Percentiles rank a stretch among this genome's conserved stretches.
These are phyloP conservation scores for Mortierella sp. DNA, from an alignment of 371 early-diverging fungal genomes.

Conservation along the genomic window DNA sequence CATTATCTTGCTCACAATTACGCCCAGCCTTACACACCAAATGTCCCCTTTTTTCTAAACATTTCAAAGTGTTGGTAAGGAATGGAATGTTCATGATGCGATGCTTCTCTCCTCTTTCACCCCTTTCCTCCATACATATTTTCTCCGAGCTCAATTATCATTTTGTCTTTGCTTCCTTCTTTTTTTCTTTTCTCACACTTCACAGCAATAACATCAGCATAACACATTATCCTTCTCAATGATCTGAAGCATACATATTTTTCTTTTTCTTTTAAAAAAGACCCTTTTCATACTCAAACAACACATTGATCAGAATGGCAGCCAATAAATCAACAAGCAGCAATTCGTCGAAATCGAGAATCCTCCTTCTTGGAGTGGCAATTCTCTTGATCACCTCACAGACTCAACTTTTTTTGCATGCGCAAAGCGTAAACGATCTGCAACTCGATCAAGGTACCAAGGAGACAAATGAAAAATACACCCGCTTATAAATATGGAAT, in stretches of 20 bases:
- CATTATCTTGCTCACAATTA: too few relatives aligned
- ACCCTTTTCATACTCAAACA: too few relatives aligned
- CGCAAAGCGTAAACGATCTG: background rate
- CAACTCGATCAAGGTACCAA: background rate
- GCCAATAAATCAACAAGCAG: background rate
- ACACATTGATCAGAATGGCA: too few relatives aligned
- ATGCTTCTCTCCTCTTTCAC: background rate
- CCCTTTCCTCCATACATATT: background rate
- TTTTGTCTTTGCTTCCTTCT: constrained; percentile 2
- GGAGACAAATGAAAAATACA: too few relatives aligned
- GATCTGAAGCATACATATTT: too few relatives aligned
- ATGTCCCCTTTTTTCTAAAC: background rate
- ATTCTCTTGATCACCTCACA: constrained; percentile 10
- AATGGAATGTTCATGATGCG: constrained; percentile 18
- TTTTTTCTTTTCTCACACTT: background rate
- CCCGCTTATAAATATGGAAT: too few relatives aligned
- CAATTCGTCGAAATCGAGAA: too few relatives aligned
- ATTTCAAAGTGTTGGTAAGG: background rate
- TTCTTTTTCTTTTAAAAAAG: too few relatives aligned
- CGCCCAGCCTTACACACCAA: background rate
- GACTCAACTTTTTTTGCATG: background rate
- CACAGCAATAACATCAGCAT: background rate
- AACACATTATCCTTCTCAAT: too few relatives aligned
- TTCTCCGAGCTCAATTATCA: background rate
- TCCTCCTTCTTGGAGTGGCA: constrained; percentile 10